Conservation (phyloP, 192 early-diverging fungal genomes). For the Podila epicladia region DNA sequence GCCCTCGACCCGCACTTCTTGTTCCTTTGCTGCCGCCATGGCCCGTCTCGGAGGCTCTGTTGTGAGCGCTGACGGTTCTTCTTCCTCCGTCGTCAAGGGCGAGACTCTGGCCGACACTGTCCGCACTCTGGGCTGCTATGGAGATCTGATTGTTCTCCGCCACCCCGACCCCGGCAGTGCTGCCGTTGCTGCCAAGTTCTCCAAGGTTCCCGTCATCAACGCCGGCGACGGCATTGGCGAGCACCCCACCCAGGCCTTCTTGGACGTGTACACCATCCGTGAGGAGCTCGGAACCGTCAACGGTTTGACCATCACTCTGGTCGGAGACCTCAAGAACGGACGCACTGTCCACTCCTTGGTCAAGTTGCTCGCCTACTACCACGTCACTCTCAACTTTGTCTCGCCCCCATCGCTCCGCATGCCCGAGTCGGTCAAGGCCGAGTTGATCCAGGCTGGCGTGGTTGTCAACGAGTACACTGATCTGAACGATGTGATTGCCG, state of each 20-base stretch:
- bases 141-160: conserved; percentile 91
- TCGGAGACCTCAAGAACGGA: conserved; percentile 98
- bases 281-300: conserved; percentile 97
- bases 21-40: conserved; percentile 97
- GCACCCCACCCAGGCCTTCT: conserved; percentile 98
- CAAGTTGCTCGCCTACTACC: conserved; percentile 87
- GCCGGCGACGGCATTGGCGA: conserved; percentile 98
- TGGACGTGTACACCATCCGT: conserved; percentile 84
- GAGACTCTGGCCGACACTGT: conserved; percentile 96
- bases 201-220: conserved; percentile 93
- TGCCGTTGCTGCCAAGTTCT: conserved; percentile 84
- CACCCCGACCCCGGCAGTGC: conserved; percentile 93
- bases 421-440: conserved; percentile 84
- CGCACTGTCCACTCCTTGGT: conserved; percentile 98
- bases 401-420: conserved; percentile 84
- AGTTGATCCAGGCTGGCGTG: conserved; percentile 58
- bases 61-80: conserved; percentile 83
- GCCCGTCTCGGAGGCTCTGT: conserved; percentile 90
- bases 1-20: conserved; percentile 93
- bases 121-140: conserved; percentile 92
- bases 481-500: conserved; percentile 83
- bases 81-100: conserved; percentile 94
- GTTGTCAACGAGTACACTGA: conserved; percentile 65
- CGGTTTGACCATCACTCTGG: conserved; percentile 93
- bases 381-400: conserved; percentile 95